Evolutionary conservation across 768 basidiomycete species (phyloP), one percentile per base, ranked within the genome.

Genomic region (Trametes cinnabarina): DNA sequence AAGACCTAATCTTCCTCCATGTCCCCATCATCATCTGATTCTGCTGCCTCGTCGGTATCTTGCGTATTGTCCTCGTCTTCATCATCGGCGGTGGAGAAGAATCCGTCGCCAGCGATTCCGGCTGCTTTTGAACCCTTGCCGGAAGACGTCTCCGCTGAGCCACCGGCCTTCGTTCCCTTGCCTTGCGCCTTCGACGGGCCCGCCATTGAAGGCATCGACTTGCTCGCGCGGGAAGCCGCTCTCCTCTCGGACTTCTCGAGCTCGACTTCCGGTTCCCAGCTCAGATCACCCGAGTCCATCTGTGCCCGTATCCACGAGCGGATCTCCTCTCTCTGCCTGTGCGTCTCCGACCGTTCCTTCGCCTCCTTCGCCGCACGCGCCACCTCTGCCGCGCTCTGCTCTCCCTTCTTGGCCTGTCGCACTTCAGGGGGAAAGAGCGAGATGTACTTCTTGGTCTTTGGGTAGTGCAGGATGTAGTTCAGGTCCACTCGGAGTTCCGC

Each of bases 401-500:
- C 60, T 22, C 35, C 54, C 47, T 40, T 51, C 47, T 40, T 51
- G 63, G 50, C 58, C 35, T 77, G 71, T 46, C 84, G 78, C 8
- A 77, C 72, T 66, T 85, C 84, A 0, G 88, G 82, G 5, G 94
- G 92, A 70, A 94, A 95, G 25, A 98, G 79, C 1, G 94, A 91
- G 28, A 97, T 84, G 69, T 98, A 97, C 76, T 92, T 95, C 67
- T 86, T 82, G 11, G 81, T 76, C 71, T 90, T 93, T 5, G 92
- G 92, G 70, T 88, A 94, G 70, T 92, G 83, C 91, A 94, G 68
- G 48, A 95, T 83, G 68, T 98, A 98, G 69, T 95, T 94, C 43
- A 97, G 77, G 69, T 96, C 93, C 14, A 95, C 80, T n/a, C 95
- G 81, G 15, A 91, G 76, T 55, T 85, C 80, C 9, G 74, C 67